Conservation (phyloP, 176 grass and related monocot species). For the Dendrocalamus sinicus region DNA sequence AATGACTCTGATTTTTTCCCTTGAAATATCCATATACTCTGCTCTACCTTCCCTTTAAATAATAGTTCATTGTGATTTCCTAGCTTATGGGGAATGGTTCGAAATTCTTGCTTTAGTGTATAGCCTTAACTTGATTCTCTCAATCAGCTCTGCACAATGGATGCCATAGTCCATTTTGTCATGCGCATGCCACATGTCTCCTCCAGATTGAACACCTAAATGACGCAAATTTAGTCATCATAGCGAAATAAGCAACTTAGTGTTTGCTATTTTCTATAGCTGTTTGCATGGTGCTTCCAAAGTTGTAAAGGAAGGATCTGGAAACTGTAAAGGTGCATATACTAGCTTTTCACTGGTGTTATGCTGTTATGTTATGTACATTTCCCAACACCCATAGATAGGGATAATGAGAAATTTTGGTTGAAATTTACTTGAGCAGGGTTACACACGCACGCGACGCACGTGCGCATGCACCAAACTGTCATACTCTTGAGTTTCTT, state of each 20-base stretch:
- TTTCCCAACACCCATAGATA: not conserved
- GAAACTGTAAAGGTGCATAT: slow-evolving; percentile 14
- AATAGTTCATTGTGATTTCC: not conserved
- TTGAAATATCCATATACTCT: not conserved
- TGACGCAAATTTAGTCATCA: not conserved
- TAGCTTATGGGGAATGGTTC: not conserved
- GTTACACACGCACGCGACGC: too few relatives aligned
- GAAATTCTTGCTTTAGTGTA: slow-evolving; percentile 18
- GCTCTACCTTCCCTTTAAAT: not conserved
- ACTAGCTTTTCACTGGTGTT: not conserved
- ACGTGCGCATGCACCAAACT: not conserved
- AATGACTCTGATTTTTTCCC: not conserved
- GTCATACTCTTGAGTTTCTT: not conserved
- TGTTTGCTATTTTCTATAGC: slow-evolving; percentile 11
- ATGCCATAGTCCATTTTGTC: not conserved
- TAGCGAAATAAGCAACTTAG: slow-evolving; percentile 14
- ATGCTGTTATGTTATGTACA: not conserved
- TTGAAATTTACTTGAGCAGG: not conserved
- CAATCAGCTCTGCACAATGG: not conserved
- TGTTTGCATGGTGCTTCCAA: slow-evolving; percentile 13
- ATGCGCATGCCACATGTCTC: not conserved
- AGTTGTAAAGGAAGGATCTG: not conserved
- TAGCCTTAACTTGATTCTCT: not conserved
- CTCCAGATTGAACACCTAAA: slow-evolving; percentile 11
- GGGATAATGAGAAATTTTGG: not conserved